Conservation (phyloP, 106 monocot genomes). For the Dactylorhiza incarnata region DNA sequence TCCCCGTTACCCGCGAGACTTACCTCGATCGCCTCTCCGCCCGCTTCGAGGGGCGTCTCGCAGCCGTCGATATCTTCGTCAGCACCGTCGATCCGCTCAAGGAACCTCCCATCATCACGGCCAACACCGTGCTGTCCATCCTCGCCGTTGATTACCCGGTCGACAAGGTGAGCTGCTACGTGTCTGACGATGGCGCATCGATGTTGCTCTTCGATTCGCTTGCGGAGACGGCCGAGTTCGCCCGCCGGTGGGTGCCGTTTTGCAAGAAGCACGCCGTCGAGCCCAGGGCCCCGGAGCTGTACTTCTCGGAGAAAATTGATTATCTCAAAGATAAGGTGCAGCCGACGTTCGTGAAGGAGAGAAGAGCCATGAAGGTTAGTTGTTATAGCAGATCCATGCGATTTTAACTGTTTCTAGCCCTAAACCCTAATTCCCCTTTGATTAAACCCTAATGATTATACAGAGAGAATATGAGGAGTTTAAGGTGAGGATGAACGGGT, state of each 20-base stretch:
- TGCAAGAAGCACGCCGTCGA: conserved; percentile 81
- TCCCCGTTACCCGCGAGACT: conserved; percentile 71
- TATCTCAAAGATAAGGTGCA: conserved; percentile 95
- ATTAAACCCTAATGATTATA: too few relatives aligned
- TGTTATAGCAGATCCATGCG: too few relatives aligned
- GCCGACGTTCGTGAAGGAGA: conserved; percentile 85
- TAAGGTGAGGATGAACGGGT: conserved; percentile 84
- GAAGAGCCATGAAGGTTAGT: conserved; percentile 86
- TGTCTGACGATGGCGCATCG: conserved; percentile 89
- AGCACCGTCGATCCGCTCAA: conserved; percentile 90
- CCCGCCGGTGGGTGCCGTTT: conserved; percentile 85
- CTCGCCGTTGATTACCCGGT: conserved; percentile 88
- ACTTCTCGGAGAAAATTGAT: conserved; percentile 94
- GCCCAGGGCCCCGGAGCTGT: conserved; percentile 86
- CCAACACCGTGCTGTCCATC: conserved; percentile 92
- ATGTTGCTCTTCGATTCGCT: conserved; percentile 87
- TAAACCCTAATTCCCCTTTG: too few relatives aligned
- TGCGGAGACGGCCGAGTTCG: conserved; percentile 89
- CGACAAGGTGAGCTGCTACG: conserved; percentile 81
- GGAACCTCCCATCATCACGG: conserved; percentile 93
- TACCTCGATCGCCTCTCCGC: conserved; percentile 85
- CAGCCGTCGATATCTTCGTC: conserved; percentile 82
- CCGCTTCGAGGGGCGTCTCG: conserved; percentile 66
- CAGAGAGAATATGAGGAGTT: conserved; percentile 98
- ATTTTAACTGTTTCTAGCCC: too few relatives aligned